Conservation (phyloP, 768 basidiomycete species). For the Agaricus subrufescens region DNA sequence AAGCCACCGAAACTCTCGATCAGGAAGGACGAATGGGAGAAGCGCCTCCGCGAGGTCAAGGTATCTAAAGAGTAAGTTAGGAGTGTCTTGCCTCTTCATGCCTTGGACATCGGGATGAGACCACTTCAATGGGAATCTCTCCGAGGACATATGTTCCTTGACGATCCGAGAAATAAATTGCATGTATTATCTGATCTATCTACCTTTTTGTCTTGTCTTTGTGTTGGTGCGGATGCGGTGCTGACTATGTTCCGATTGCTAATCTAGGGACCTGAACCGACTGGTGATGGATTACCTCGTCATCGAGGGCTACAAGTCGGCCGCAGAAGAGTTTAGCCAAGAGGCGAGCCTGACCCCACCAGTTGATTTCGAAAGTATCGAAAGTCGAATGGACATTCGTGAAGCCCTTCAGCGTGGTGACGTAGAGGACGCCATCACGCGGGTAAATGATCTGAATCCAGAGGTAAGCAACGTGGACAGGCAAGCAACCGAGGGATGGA, state of each 20-base stretch:
- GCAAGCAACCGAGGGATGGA: conserved; percentile 20
- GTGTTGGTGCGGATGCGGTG: conserved; percentile 13
- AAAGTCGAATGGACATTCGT: conserved; percentile 90
- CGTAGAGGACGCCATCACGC: conserved; percentile 91
- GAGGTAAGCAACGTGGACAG: conserved; percentile 62
- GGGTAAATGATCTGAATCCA: conserved; percentile 93
- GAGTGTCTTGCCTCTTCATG: conserved; percentile 8
- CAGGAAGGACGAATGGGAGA: conserved; percentile 84
- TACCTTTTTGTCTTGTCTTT: conserved; percentile 19
- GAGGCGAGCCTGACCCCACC: conserved; percentile 76
- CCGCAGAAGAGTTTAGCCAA: conserved; percentile 90
- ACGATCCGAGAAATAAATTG: conserved; percentile 54
- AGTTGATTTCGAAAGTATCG: conserved; percentile 88
- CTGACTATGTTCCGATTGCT: conserved; percentile 15
- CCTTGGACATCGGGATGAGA: conserved; percentile 47
- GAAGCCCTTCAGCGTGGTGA: conserved; percentile 93
- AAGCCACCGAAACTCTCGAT: conserved; percentile 55
- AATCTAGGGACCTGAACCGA: conserved; percentile 81
- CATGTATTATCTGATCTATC: conserved; percentile 83
- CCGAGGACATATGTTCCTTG: conserved; percentile 58
- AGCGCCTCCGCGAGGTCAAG: conserved; percentile 73
- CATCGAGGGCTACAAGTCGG: conserved; percentile 94
- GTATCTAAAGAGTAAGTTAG: conserved; percentile 85
- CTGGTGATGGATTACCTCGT: conserved; percentile 97
- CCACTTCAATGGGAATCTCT: conserved; percentile 97